Evolutionary conservation across 495 filamentous ascomycete genomes (phyloP).

Genomic region (Aspergillus coremiiformis): DNA sequence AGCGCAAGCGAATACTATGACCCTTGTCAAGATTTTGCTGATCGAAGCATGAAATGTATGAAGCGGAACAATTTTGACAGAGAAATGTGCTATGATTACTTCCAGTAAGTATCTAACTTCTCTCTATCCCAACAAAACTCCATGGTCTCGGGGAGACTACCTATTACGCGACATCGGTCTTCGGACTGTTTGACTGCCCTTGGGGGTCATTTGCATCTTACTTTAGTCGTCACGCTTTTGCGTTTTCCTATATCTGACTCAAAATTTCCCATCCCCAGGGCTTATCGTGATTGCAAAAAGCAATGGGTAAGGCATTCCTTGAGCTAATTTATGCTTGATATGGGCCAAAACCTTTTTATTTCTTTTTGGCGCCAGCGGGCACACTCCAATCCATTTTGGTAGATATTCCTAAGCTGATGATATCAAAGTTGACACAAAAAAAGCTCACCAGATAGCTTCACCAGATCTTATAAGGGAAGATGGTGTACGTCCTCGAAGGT

Average conservation of each 20-base stretch:
- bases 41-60: conserved; percentile 74
- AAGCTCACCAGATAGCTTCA: conserved; percentile 3
- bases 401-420: conserved; percentile 1
- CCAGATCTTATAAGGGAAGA: neutral
- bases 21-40: conserved; percentile 92
- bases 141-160: too few relatives aligned
- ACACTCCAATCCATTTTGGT: neutral
- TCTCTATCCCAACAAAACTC: conserved; percentile 2
- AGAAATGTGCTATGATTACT: conserved; percentile 87
- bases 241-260: neutral
- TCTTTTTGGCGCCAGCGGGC: neutral
- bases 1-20: conserved; percentile 78
- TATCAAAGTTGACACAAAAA: conserved; percentile 17
- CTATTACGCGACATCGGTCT: neutral
- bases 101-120: conserved; percentile 56
- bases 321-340: neutral
- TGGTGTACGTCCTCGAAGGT: neutral
- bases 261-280: conserved; percentile 48
- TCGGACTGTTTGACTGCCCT: neutral
- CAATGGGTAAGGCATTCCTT: conserved; percentile 60
- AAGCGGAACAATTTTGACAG: conserved; percentile 77
- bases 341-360: too few relatives aligned
- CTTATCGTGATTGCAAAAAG: conserved; percentile 91
- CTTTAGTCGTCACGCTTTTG: neutral
- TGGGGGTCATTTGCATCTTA: neutral